These are phyloP conservation scores for Penicillium antarcticum DNA, from an alignment of 495 filamentous ascomycete species.

Conservation along the genomic window DNA sequence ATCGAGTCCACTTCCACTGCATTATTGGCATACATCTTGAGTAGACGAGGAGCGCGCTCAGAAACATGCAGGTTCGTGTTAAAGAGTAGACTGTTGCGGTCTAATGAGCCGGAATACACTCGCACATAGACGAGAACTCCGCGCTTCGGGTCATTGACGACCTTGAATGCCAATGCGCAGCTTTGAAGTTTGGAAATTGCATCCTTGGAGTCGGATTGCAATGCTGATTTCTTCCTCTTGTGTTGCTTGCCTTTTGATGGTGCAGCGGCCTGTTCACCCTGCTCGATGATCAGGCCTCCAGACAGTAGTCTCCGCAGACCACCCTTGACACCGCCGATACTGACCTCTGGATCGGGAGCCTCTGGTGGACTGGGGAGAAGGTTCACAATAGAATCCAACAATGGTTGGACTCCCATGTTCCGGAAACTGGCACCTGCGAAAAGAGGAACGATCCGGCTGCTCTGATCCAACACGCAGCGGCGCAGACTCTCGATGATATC, in stretches of 20 bases:
- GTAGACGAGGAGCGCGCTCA: constrained; percentile 74
- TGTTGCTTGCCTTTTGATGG: constrained; percentile 37
- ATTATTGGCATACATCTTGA: constrained; percentile 91
- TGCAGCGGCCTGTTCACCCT: constrained; percentile 31
- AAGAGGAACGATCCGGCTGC: constrained; percentile 71
- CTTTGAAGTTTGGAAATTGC: constrained; percentile 66
- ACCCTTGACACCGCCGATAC: constrained; percentile 52
- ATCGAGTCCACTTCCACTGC: constrained; percentile 81
- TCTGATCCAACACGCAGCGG: constrained; percentile 55
- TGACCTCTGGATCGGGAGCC: constrained; percentile 73
- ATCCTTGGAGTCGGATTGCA: constrained; percentile 42
- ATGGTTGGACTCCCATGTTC: constrained; percentile 91
- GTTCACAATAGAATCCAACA: constrained; percentile 84
- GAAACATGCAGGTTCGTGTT: constrained; percentile 84
- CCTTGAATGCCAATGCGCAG: constrained; percentile 93
- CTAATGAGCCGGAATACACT: constrained; percentile 82
- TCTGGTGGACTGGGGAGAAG: constrained; percentile 82
- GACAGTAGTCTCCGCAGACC: constrained; percentile 51
- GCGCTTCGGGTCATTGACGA: constrained; percentile 80
- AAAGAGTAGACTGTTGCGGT: constrained; percentile 70
- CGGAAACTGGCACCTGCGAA: constrained; percentile 90
- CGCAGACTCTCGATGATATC: constrained; percentile 74
- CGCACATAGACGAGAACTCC: constrained; percentile 90
- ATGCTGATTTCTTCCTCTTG: constrained; percentile 32
- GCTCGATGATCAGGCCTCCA: constrained; percentile 45